A percentile compares a stretch with the other conserved stretches of the same genome.
These are phyloP conservation scores for Mychonastes homosphaera DNA, from an alignment of 139 green algal genomes.

Conservation along the genomic window DNA sequence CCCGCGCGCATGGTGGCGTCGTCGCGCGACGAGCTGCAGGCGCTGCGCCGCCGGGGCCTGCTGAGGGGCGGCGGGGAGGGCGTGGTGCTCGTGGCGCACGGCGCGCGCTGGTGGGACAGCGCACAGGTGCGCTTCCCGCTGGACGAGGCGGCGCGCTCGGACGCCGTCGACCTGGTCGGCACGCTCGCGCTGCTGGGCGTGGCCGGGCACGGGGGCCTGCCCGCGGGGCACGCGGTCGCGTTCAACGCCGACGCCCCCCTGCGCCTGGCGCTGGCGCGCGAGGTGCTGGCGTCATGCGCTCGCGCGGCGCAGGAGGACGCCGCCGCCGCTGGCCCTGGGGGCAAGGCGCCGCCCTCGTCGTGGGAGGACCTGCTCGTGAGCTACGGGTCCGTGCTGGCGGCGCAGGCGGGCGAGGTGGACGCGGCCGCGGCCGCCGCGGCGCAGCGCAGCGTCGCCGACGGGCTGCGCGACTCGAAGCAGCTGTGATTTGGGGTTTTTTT, in stretches of 20 bases:
- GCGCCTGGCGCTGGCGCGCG: slow-evolving; percentile 34
- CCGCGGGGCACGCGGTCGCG: slow-evolving; percentile 56
- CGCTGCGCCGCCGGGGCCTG: slow-evolving; percentile 1
- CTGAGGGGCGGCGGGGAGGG: slow-evolving; percentile 15
- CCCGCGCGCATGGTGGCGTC: slow-evolving; percentile 48
- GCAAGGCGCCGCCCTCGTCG: no score
- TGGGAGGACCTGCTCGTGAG: no score
- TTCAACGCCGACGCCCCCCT: slow-evolving; percentile 53
- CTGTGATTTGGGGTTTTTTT: no score
- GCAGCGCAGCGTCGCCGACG: no score
- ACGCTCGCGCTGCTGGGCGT: slow-evolving; percentile 49
- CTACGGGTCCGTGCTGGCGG: no score
- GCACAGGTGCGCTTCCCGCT: slow-evolving; percentile 38
- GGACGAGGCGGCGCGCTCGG: slow-evolving; percentile 64
- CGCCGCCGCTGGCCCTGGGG: no score
- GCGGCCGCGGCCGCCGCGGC: no score
- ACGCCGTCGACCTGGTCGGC: slow-evolving; percentile 57
- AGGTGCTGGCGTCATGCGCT: no score
- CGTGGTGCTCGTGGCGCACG: slow-evolving; percentile 14
- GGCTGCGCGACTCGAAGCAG: no score
- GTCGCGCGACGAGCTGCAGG: slow-evolving; percentile 22
- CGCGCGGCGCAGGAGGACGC: no score
- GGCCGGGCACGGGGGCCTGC: slow-evolving; percentile 46
- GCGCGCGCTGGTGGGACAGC: slow-evolving; percentile 27
- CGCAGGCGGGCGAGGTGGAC: no score